Base-by-base conservation (phyloP, 2,329 filamentous ascomycete species). In the Sporothrix globosa region DNA sequence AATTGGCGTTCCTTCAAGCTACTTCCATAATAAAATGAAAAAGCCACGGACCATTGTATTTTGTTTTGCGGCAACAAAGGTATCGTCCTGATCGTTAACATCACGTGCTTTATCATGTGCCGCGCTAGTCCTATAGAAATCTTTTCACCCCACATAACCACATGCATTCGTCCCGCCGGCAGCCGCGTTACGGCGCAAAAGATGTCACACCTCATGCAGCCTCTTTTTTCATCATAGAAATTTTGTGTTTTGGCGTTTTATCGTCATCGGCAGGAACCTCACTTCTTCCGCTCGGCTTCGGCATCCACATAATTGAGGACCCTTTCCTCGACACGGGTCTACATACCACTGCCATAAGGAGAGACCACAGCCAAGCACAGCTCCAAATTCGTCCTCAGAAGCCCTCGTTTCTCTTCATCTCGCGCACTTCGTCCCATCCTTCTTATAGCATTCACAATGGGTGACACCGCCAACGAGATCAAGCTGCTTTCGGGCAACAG, bases 401-500 rank as follows among this genome's bases (percentile, higher is more conserved):
- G 13, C n/a, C n/a, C 6, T 50, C 63, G 34, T 17, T 53, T n/a
- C n/a, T 39, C 63, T 41, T 53, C 67, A 39, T 52, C 50, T 61
- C 17, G 30, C 61, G 50, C 39, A 24, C 50, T 46, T 14, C 34
- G 24, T 34, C 52, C 13, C 21, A 27, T 30, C 27, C 50, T 27
- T 13, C n/a, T 30, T 39, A 46, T 39, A 44, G 41, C 52, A 44
- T 21, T 34, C 53, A 71, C 54, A 27, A 71, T 73, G 71, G 68
- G 68, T 58, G 66, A 71, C 54, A 69, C 72, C 11, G 78, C 78
- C 72, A 81, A 81, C 75, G 79, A 81, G 74, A 80, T 81, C 76
- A 81, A 81, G 73, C 69, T 81, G 73, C 78, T 81, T 61, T 77
- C 79, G 73, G 80, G 80, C 74, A 80, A 80, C 70, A 80, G 79